Evolutionary conservation across 805 yeast species (phyloP), one percentile per base, ranked within the genome.

Genomic region (Candida pseudofarinosa): DNA sequence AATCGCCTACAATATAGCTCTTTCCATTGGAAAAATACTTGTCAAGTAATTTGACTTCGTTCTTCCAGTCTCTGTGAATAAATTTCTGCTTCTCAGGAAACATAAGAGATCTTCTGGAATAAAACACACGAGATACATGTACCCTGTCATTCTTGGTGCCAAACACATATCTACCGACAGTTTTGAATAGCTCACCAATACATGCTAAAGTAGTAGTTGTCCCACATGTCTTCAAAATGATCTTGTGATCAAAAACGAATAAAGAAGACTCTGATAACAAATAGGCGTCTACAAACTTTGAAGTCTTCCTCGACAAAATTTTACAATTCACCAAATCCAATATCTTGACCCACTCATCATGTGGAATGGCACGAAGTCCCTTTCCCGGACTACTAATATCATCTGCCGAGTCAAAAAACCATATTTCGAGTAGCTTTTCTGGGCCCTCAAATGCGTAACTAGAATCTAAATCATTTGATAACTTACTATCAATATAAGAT

Each of bases 361-460:
- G 71, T 0, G 88, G 81, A 44, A 91, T 80, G 10, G 74, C 65
- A 50, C 95, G 69, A 44, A 85, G 74, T 28, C 78, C 88, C 59
- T 67, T 70, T 5, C 39, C 48, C 26, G 59, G 48, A 19, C 53
- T 26, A 1, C 77, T 76, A 15, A 73, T 53, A n/a, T 62, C 51
- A 19, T 58, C 45, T 33, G 68, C 69, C 32, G 71, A 62, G 10
- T 83, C 76, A 53, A 82, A 81, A 59, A 89, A 82, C 97, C 97
- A 90, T 45, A 91, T 72, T 61, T 91, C 97, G 34, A 93, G 71
- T 44, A 91, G 72, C 64, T 91, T 93, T 64, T 91, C 98, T 26
- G 99, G 98, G 4, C 99, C 98, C 70, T 91, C 98, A 60, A 91
- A 91, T 2, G 97, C 96, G 58, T 81, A 85, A 12, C 95, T 75